Evolutionary conservation across 2,329 filamentous ascomycete genomes (phyloP).

Genomic region (Ilyonectria destructans): DNA sequence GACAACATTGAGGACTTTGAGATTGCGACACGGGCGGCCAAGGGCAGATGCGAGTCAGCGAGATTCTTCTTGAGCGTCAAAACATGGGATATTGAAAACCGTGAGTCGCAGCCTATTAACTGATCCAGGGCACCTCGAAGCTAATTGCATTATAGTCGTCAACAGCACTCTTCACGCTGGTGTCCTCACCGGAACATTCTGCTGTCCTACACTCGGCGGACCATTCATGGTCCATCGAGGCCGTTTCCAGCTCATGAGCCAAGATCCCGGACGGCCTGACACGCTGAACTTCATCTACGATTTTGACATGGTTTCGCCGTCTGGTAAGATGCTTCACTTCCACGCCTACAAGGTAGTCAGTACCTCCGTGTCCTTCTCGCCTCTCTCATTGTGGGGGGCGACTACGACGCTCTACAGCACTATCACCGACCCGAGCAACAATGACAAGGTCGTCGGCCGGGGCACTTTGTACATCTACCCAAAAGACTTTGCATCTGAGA

Average conservation of each 20-base stretch:
- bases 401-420: conserved; percentile 76
- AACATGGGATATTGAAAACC: conserved; percentile 61
- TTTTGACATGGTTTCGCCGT: conserved; percentile 71
- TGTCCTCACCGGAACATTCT: conserved; percentile 73
- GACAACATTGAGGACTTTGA: conserved; percentile 30
- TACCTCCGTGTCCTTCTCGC: conserved; percentile 70
- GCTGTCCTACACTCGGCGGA: conserved; percentile 34
- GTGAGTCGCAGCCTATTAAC: conserved; percentile 10
- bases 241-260: conserved; percentile 71
- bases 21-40: conserved; percentile 29
- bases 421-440: conserved; percentile 61
- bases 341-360: conserved; percentile 76
- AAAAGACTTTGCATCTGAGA: conserved; percentile 69
- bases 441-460: conserved; percentile 61
- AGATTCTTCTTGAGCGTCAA: conserved; percentile 75
- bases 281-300: conserved; percentile 75
- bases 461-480: conserved; percentile 73
- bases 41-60: conserved; percentile 67
- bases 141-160: conserved; percentile 48
- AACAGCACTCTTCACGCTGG: conserved; percentile 34
- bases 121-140: not conserved
- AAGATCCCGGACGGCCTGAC: conserved; percentile 70
- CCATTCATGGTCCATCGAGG: conserved; percentile 75
- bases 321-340: conserved; percentile 70
- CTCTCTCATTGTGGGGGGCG: conserved; percentile 72